Conservation (phyloP, 2,329 filamentous ascomycete genomes). For the Aspergillus jensenii region DNA sequence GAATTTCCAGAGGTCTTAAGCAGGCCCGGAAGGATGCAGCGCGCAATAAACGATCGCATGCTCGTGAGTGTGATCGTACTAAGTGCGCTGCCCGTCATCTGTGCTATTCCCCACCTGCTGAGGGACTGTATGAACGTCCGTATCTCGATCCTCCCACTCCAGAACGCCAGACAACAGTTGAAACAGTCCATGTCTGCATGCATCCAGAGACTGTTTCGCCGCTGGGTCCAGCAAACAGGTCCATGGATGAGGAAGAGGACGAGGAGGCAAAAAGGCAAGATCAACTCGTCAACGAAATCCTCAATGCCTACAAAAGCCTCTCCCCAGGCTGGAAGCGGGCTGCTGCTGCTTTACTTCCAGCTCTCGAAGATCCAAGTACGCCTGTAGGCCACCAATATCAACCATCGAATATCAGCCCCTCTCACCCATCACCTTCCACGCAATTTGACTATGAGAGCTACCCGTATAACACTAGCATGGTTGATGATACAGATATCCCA, state of each 20-base stretch:
- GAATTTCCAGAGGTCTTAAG: constrained; percentile 12
- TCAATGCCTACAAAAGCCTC: not conserved
- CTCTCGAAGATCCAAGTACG: not conserved
- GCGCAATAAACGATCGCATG: not conserved
- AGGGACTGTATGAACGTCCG: not conserved
- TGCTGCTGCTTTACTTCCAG: not conserved
- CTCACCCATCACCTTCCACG: not conserved
- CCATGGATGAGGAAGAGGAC: not conserved
- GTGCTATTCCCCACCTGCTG: not conserved
- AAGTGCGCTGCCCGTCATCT: not conserved
- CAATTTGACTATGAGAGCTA: not conserved
- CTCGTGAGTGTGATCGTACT: not conserved
- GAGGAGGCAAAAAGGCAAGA: not conserved
- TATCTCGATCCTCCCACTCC: not conserved
- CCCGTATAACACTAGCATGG: not conserved
- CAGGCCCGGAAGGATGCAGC: constrained; percentile 11
- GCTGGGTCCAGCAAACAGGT: too few species aligned
- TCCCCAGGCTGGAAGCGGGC: not conserved
- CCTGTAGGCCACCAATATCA: not conserved
- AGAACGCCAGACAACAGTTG: not conserved
- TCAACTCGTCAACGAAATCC: not conserved
- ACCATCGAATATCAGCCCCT: too few species aligned
- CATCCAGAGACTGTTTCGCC: not conserved
- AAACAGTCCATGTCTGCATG: not conserved
- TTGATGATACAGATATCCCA: not conserved